Evolutionary conservation across 176 grass and related monocot species (phyloP), one percentile per base, ranked within the genome.

Genomic region (Aegilops sharonensis): DNA sequence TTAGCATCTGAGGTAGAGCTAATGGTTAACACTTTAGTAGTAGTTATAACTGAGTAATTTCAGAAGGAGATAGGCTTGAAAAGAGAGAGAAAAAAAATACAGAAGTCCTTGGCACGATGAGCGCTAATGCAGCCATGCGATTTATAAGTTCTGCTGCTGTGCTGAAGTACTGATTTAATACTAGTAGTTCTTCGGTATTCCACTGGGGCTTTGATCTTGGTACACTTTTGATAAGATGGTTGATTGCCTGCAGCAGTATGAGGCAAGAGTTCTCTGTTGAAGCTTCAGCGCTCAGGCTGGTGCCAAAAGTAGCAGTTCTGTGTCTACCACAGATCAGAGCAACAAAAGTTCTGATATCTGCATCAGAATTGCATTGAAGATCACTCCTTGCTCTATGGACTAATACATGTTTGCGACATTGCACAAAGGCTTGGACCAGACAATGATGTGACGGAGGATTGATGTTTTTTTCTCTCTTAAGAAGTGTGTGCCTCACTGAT

Each of bases 1-100:
- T 84, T 84, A 48, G 80, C n/a, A 84, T 66, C 72, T 56, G 88
- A 84, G 45, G 14, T 76, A 36, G 63, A 76, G 71, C 32, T 86
- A 64, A 14, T 32, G 36, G 52, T 79, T 81, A 70, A 45, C 43
- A 43, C 70, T 72, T 72, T 6, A 54, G 6, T 13, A 86, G 75
- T 70, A 37, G 36, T 37, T 37, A 37, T 84, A 76, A 91, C 20
- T 48, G 59, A 84, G 45, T 64, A 50, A 23, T 81, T 68, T 64
- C 1, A 40, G 48, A 78, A 78, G 37, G 52, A 73, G 20, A 83
- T 31, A 25, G 66, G 29, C 54, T 80, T 40, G 27, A 24, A 86
- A 81, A 14, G 20, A 56, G 8, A 39, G 30, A 31, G 30, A 25
- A 52, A 11, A 11, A 25, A 8, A 9, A 42, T 14, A n/a, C 8